Percentiles rank a stretch among this genome's conserved stretches.
phyloP scores from a whole-genome alignment of 106 monocot species.

The Allium sativum region DNA sequence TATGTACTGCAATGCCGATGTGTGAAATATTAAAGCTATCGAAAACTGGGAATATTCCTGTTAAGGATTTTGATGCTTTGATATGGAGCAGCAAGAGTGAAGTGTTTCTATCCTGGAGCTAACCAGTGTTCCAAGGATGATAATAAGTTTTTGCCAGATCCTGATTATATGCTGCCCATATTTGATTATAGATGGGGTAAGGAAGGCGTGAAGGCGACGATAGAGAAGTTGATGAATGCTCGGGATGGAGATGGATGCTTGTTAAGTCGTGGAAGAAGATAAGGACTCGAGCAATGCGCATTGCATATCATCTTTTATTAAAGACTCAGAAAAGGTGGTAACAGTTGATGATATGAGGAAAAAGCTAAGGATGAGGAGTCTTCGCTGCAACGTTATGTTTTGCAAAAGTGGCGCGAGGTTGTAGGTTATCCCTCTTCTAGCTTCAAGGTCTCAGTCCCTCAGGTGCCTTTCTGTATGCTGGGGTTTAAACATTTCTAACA shows the following conservation, averaged over 20 bases:
- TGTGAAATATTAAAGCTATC: constrained; percentile 33
- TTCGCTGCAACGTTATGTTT: constrained; percentile 76
- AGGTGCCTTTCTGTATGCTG: constrained; percentile 80
- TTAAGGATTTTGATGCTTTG: constrained; percentile 43
- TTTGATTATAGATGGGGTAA: constrained; percentile 71
- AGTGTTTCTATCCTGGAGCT: constrained; percentile 50
- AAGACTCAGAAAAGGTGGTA: constrained; percentile 51
- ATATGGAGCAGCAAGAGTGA: constrained; percentile 55
- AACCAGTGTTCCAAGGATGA: constrained; percentile 18
- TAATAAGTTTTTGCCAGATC: constrained; percentile 32
- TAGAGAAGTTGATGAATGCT: constrained; percentile 40
- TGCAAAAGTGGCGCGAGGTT: constrained; percentile 63
- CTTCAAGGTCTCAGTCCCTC: constrained; percentile 78
- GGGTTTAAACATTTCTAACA: constrained; percentile 52
- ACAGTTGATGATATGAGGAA: constrained; percentile 47
- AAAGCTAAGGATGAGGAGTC: constrained; percentile 63
- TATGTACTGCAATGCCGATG: constrained; percentile 44
- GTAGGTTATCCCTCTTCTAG: constrained; percentile 80
- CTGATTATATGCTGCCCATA: constrained; percentile 63
- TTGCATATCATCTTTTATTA: constrained; percentile 63
- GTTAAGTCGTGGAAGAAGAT: constrained; percentile 38
- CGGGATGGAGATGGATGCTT: constrained; percentile 10
- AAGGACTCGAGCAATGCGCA: constrained; percentile 47
- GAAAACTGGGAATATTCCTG: constrained; percentile 28
- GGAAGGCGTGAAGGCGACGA: constrained; percentile 50